A percentile compares a stretch with the other conserved stretches of the same genome.
Evolutionary conservation across 371 early-diverging fungal genomes (phyloP).

Genomic region (Dichotomocladium elegans): DNA sequence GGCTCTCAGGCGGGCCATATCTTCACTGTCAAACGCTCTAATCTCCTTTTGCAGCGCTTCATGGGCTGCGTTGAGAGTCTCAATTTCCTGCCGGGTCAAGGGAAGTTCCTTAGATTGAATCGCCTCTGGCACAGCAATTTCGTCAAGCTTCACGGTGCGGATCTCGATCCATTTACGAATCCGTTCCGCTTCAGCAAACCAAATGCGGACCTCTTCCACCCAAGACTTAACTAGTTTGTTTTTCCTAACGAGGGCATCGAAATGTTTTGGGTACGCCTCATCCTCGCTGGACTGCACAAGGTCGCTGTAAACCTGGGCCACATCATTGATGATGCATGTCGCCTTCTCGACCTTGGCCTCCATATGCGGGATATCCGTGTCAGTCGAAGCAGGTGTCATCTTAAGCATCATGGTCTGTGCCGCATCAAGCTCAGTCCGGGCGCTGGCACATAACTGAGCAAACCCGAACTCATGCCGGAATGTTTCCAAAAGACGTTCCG

Average conservation of each 20-base stretch:
- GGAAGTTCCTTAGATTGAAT: constrained; percentile 4
- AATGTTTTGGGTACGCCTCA: constrained; percentile 21
- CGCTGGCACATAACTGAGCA: constrained; percentile 22
- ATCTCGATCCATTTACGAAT: constrained; percentile 45
- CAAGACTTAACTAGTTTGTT: constrained; percentile 35
- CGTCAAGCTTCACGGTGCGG: constrained; percentile 35
- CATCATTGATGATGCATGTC: constrained; percentile 14
- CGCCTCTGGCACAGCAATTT: constrained; percentile 25
- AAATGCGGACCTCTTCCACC: constrained; percentile 48
- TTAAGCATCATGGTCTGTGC: constrained; percentile 43
- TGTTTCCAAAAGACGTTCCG: constrained; percentile 12
- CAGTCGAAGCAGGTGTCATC: constrained; percentile 23
- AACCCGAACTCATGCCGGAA: constrained; percentile 32
- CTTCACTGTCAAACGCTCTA: constrained; percentile 45
- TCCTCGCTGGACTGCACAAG: constrained; percentile 2
- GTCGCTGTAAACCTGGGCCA: background rate
- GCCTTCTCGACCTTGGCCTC: constrained; percentile 32
- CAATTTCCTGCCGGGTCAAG: constrained; percentile 26
- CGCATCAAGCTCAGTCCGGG: constrained; percentile 42
- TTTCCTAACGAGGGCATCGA: constrained; percentile 26
- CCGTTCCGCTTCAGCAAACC: constrained; percentile 47
- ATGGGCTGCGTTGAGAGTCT: constrained; percentile 29
- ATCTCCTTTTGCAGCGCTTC: constrained; percentile 40
- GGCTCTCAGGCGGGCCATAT: constrained; percentile 47
- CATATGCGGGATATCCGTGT: constrained; percentile 35